Base-by-base conservation (phyloP, 1,139 yeast genomes). In the Arxiozyma telluris region DNA sequence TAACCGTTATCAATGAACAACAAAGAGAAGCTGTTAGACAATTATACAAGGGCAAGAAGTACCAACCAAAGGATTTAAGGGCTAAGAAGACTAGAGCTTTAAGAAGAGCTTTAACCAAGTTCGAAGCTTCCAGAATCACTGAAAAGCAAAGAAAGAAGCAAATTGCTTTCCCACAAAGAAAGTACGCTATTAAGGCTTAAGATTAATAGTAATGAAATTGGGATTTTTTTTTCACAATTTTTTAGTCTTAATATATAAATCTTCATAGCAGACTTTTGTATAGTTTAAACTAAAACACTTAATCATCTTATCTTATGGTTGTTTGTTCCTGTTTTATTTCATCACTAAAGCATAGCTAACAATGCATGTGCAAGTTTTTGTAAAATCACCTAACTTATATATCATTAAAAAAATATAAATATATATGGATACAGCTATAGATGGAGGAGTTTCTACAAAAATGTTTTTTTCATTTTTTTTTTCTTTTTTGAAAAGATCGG, bases 61-160 rank as follows among this genome's bases (percentile, higher is more conserved):
- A 84, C 86, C 83, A 84, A 76, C 98, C 99, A 82, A 91, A 91
- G 84, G 98, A 93, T 77, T 85, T 94, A 80, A 93, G 98, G 82
- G 96, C 90, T 73, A 93, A 93, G 91, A 88, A 93, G 87, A 93
- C 99, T 79, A 93, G 98, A 85, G 98, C 99, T 78, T 80, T 93
- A 78, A 91, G 99, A 87, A 89, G 98, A 84, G 83, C 85, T 76
- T 84, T 93, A 76, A 84, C 98, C 77, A 81, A 86, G 75, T 77
- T 79, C 78, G 97, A 93, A 81, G 84, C 88, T 75, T 73, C 82
- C 69, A 79, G 80, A 76, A 78, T 80, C 77, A 93, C 98, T 73
- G 86, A 79, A 71, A 90, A 88, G 83, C 90, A 91, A 73, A 83
- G 83, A 80, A 93, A 93, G 90, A 85, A 81, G 81, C 84, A 83